A percentile compares a stretch with the other conserved stretches of the same genome.
Evolutionary conservation across 805 yeast genomes (phyloP).

Genomic region (Barnettozyma californica): DNA sequence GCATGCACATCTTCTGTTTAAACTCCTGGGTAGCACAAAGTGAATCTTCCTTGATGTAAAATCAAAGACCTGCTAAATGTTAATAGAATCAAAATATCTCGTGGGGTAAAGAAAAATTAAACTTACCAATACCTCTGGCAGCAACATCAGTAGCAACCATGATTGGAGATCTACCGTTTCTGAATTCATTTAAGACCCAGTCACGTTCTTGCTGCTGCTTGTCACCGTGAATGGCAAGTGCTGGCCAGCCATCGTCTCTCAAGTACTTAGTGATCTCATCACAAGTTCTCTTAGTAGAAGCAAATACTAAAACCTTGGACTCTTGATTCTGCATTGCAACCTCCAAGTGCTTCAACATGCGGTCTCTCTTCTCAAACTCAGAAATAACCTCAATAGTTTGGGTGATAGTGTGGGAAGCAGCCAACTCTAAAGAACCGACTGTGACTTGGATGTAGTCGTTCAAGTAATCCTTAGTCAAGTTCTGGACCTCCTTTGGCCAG

Average conservation of each 20-base stretch:
- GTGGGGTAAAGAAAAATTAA: constrained; percentile 18
- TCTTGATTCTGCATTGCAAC: constrained; percentile 64
- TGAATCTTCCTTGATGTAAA: background rate
- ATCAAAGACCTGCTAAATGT: constrained; percentile 22
- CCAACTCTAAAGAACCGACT: constrained; percentile 89
- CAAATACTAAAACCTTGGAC: constrained; percentile 80
- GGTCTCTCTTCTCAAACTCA: constrained; percentile 93
- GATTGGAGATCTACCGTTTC: constrained; percentile 86
- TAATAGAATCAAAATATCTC: constrained; percentile 12
- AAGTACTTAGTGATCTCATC: constrained; percentile 89
- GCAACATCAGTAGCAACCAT: constrained; percentile 99
- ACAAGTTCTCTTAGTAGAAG: constrained; percentile 97
- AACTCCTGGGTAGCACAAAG: background rate
- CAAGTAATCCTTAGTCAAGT: constrained; percentile 86
- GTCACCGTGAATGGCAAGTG: constrained; percentile 97
- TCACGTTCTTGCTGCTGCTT: constrained; percentile 97
- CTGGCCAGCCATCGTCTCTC: constrained; percentile 98
- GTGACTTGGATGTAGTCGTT: constrained; percentile 93
- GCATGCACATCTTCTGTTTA: background rate
- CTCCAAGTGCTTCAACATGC: constrained; percentile 77
- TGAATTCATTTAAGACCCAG: constrained; percentile 94
- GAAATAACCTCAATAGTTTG: constrained; percentile 89
- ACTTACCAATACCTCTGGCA: constrained; percentile 99
- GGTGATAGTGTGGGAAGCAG: constrained; percentile 95
- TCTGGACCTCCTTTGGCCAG: constrained; percentile 98